Conservation (phyloP, 2,329 filamentous ascomycete genomes). For the Hypoxylon sp. region DNA sequence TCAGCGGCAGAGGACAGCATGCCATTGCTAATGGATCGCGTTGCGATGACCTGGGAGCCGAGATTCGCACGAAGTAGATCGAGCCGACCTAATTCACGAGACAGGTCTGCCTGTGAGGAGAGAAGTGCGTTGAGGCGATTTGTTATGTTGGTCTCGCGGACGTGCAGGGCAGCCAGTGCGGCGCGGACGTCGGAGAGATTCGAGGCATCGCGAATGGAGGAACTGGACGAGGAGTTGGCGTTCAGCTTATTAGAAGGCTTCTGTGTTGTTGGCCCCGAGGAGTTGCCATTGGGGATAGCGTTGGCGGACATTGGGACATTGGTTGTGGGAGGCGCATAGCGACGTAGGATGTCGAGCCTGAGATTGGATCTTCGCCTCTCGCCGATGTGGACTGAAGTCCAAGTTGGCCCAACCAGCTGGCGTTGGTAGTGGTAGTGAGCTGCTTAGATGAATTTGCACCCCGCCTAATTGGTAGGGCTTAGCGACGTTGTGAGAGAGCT, state of each 20-base stretch:
- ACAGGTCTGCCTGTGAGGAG: slow-evolving; percentile 86
- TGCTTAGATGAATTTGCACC: slow-evolving; percentile 23
- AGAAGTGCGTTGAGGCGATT: slow-evolving; percentile 82
- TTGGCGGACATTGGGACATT: slow-evolving; percentile 56
- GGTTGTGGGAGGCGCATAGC: slow-evolving; percentile 54
- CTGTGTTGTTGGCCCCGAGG: slow-evolving; percentile 47
- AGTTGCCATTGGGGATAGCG: slow-evolving; percentile 55
- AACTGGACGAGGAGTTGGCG: slow-evolving; percentile 43
- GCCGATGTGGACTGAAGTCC: slow-evolving; percentile 26
- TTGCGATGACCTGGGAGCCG: slow-evolving; percentile 86
- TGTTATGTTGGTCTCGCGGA: slow-evolving; percentile 81
- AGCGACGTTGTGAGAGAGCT: slow-evolving; percentile 10
- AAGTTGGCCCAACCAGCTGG: slow-evolving; percentile 23
- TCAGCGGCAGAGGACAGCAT: slow-evolving; percentile 90
- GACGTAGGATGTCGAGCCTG: slow-evolving; percentile 49
- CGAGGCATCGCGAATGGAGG: slow-evolving; percentile 76
- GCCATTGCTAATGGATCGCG: slow-evolving; percentile 86
- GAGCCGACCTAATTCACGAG: slow-evolving; percentile 86
- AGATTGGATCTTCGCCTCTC: slow-evolving; percentile 32
- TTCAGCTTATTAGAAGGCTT: slow-evolving; percentile 51
- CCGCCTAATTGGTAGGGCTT: slow-evolving; percentile 31
- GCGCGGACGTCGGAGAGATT: slow-evolving; percentile 85
- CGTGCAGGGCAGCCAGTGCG: slow-evolving; percentile 80
- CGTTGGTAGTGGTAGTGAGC: slow-evolving; percentile 1
- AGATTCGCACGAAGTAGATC: slow-evolving; percentile 91